Base-by-base conservation (phyloP, 1,284 basidiomycete genomes). In the Stereum hirsutum region DNA sequence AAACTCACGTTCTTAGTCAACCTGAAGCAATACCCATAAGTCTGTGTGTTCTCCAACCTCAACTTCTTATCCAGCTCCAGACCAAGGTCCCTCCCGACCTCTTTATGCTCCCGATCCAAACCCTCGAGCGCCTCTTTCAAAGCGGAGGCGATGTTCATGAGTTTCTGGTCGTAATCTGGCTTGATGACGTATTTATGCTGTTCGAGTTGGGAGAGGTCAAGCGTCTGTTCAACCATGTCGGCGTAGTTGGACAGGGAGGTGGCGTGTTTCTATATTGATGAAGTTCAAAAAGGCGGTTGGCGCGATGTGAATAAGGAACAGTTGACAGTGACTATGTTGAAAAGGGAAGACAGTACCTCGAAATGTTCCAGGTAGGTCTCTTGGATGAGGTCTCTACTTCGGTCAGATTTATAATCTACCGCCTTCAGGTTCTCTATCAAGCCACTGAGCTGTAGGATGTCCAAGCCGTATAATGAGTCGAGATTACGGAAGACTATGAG, bases 11-110 rank as follows among this genome's bases (percentile, higher is more conserved):
- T 88, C 61, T 96, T 96, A 6, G 93, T 96, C 30, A 99, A 64
- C 19, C 96, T 72, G 65, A 99, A 89, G 55, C 89, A 94, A 59
- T 98, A 96, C 3, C 94, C 94, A 58, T 97, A 93, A 4, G 81
- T 76, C 46, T 78, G 75, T 48, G 88, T 90, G 56, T 96, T 95
- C 66, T 99, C 96, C 26, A 99, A 70, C 62, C 98, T 94, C 15
- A 99, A 68, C 65, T 98, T 98, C 68, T 97, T 96, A 58, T 96
- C 90, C 1, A 91, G 75, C 27, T 95, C 92, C n/a, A 99, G 58
- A 4, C 72, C 75, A 1, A 98, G 71, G 41, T 92, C 87, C 6
- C 70, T 64, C 6, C 86, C 89, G 0, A 83, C 84, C 3, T 69
- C 57, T 12, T 70, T 66, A 58, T 98, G 95, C 60, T 97, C 91